Conservation (phyloP, 2,329 filamentous ascomycete genomes). For the Podosphaera fusca region DNA sequence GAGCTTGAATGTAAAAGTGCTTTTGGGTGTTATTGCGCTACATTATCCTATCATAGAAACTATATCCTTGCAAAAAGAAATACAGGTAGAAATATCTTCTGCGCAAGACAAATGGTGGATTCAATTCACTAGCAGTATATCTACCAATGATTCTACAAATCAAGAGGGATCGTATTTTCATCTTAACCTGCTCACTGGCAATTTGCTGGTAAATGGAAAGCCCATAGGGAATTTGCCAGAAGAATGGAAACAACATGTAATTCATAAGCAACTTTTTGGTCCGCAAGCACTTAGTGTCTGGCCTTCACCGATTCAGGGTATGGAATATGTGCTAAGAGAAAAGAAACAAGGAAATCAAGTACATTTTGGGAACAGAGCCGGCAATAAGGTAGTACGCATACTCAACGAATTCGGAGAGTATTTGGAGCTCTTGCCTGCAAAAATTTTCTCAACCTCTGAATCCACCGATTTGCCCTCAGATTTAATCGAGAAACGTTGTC, state of each 20-base stretch:
- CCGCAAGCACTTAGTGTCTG: constrained; percentile 4
- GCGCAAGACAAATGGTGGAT: background rate
- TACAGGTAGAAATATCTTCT: background rate
- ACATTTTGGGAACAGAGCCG: constrained; percentile 26
- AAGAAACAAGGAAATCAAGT: constrained; percentile 20
- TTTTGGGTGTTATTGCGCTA: background rate
- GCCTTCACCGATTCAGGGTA: constrained; percentile 27
- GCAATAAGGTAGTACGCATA: constrained; percentile 21
- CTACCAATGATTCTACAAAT: background rate
- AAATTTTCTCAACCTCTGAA: constrained; percentile 10
- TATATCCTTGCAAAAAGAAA: background rate
- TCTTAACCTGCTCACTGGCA: background rate
- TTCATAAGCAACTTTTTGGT: background rate
- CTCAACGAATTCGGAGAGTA: background rate
- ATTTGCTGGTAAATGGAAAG: background rate
- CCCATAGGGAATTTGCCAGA: constrained; percentile 1
- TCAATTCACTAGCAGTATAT: background rate
- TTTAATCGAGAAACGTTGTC: constrained; percentile 28
- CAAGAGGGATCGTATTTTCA: background rate
- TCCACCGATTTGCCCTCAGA: constrained; percentile 26
- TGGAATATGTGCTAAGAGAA: constrained; percentile 26
- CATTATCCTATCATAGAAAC: background rate
- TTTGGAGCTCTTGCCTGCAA: constrained; percentile 17
- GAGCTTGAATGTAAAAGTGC: background rate
- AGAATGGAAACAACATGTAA: background rate